Evolutionary conservation across 2,329 filamentous ascomycete species (phyloP).

Genomic region (Chrysoporthe puriensis): DNA sequence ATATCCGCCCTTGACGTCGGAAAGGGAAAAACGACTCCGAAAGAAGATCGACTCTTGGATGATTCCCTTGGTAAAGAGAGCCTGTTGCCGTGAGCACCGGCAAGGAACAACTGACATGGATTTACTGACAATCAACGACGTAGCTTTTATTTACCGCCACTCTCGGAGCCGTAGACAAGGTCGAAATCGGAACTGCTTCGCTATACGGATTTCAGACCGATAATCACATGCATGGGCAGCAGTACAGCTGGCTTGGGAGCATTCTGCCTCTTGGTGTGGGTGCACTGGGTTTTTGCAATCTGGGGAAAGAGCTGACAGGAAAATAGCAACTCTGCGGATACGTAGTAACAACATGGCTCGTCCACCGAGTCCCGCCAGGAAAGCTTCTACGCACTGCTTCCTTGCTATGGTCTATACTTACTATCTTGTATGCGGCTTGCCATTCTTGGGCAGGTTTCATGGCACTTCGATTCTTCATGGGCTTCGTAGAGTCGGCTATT

Average conservation of each 20-base stretch:
- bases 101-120: neutral
- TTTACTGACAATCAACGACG: neutral
- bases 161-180: slow-evolving; percentile 40
- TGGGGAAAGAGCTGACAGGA: slow-evolving; percentile 14
- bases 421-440: slow-evolving; percentile 35
- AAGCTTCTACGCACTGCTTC: slow-evolving; percentile 35
- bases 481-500: slow-evolving; percentile 41
- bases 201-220: slow-evolving; percentile 41
- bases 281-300: neutral
- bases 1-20: slow-evolving; percentile 35
- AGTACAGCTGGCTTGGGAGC: slow-evolving; percentile 40
- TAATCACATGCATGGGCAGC: slow-evolving; percentile 38
- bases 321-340: slow-evolving; percentile 33
- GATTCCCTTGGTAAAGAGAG: slow-evolving; percentile 34
- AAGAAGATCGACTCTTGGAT: slow-evolving; percentile 37
- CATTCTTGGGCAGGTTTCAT: slow-evolving; percentile 38
- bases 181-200: slow-evolving; percentile 39
- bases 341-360: slow-evolving; percentile 34
- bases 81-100: neutral
- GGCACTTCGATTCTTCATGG: slow-evolving; percentile 41
- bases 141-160: slow-evolving; percentile 37
- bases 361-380: slow-evolving; percentile 36
- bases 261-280: slow-evolving; percentile 37
- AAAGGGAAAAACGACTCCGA: slow-evolving; percentile 36
- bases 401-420: slow-evolving; percentile 38